phyloP scores from a whole-genome alignment of 306 rosid species.

The Rosa multiflora region DNA sequence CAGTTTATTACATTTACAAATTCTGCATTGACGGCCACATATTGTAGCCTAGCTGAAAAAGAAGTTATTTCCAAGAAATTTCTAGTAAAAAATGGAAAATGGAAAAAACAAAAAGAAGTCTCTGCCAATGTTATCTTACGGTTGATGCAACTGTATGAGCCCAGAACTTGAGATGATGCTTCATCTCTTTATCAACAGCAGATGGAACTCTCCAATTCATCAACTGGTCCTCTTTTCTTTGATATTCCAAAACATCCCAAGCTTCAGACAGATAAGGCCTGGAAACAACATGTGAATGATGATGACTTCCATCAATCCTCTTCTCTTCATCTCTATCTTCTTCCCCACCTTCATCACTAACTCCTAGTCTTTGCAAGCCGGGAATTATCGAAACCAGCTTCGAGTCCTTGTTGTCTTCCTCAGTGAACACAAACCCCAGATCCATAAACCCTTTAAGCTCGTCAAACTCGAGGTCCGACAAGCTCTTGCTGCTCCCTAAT shows the following conservation, averaged over 20 bases:
- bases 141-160: slow-evolving; percentile 76
- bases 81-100: neutral
- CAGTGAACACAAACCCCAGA: slow-evolving; percentile 81
- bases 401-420: slow-evolving; percentile 53
- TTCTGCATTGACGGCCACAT: neutral
- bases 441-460: slow-evolving; percentile 90
- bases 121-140: slow-evolving; percentile 37
- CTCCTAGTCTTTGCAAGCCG: slow-evolving; percentile 60
- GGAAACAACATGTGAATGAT: slow-evolving; percentile 24
- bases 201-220: slow-evolving; percentile 55
- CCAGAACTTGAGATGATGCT: slow-evolving; percentile 63
- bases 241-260: slow-evolving; percentile 53
- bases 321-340: slow-evolving; percentile 13
- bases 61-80: neutral
- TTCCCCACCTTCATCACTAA: slow-evolving; percentile 8
- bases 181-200: slow-evolving; percentile 49
- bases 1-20: slow-evolving; percentile 7
- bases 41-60: neutral
- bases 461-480: slow-evolving; percentile 65
- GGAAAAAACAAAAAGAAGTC: neutral
- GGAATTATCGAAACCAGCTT: slow-evolving; percentile 64
- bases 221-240: slow-evolving; percentile 31
- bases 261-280: slow-evolving; percentile 85
- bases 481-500: slow-evolving; percentile 37
- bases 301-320: slow-evolving; percentile 17